Evolutionary conservation across 306 rosid species (phyloP).

Genomic region (Dryas alaskensis): DNA sequence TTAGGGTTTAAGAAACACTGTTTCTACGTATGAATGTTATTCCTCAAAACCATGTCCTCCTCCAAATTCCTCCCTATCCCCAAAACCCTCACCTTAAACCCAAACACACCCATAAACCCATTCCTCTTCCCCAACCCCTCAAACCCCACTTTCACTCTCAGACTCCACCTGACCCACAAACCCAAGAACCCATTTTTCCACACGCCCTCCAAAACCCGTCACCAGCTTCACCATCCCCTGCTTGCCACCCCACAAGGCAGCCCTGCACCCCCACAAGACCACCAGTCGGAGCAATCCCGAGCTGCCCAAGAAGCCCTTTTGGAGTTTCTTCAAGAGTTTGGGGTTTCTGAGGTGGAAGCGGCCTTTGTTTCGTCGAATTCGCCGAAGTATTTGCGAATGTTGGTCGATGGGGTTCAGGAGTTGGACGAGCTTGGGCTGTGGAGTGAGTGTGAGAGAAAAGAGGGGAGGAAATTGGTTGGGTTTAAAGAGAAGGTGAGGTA

Average conservation of each 20-base stretch:
- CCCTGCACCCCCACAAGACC: constrained; percentile 14
- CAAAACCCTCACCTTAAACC: constrained; percentile 8
- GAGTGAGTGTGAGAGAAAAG: constrained; percentile 22
- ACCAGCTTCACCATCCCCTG: constrained; percentile 12
- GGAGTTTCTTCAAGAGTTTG: constrained; percentile 43
- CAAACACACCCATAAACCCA: neutral
- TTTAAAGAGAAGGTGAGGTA: constrained; percentile 54
- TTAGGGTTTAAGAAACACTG: neutral
- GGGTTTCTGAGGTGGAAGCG: constrained; percentile 55
- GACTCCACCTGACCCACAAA: constrained; percentile 12
- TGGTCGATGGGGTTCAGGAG: constrained; percentile 65
- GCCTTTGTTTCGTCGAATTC: constrained; percentile 44
- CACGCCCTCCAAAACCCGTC: constrained; percentile 16
- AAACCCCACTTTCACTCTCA: constrained; percentile 2
- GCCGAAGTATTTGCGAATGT: constrained; percentile 57
- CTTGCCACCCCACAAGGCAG: constrained; percentile 20
- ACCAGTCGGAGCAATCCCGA: constrained; percentile 16
- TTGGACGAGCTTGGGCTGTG: constrained; percentile 63
- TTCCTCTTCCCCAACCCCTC: constrained; percentile 1
- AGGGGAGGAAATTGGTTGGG: constrained; percentile 18
- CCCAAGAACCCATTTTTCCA: constrained; percentile 1
- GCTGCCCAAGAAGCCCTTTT: constrained; percentile 57
- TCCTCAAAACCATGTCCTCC: constrained; percentile 26
- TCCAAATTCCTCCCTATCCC: constrained; percentile 30
- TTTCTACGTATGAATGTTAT: neutral